Conservation (phyloP, 495 filamentous ascomycete species). For the Hypoxylon crocopeplum region DNA sequence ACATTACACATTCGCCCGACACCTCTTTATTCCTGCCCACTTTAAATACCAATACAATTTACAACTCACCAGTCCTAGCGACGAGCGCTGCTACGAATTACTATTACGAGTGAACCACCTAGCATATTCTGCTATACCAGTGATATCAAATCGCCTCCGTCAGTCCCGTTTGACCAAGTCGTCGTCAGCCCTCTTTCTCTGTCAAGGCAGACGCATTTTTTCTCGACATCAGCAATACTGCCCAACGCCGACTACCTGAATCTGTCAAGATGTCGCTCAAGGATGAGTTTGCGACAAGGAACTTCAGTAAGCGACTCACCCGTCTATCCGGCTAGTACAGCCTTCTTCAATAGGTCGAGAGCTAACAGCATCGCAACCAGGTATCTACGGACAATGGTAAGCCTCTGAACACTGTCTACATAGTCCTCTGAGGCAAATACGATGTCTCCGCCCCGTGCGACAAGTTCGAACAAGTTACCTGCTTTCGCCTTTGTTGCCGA, state of each 20-base stretch:
- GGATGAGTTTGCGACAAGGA: slow-evolving; percentile 89
- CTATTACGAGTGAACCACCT: slow-evolving; percentile 20
- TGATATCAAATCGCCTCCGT: slow-evolving; percentile 20
- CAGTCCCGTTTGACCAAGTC: slow-evolving; percentile 24
- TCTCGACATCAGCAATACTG: slow-evolving; percentile 14
- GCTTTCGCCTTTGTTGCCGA: not conserved
- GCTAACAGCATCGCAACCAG: slow-evolving; percentile 54
- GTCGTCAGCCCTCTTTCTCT: slow-evolving; percentile 21
- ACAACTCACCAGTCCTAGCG: not conserved
- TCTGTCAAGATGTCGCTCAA: slow-evolving; percentile 57
- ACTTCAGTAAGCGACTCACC: slow-evolving; percentile 82
- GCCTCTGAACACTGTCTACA: slow-evolving; percentile 38
- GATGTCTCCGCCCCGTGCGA: too few relatives aligned
- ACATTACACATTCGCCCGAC: slow-evolving; percentile 6
- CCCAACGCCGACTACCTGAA: not conserved
- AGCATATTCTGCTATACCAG: not conserved
- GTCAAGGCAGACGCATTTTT: not conserved
- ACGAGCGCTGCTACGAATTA: slow-evolving; percentile 7
- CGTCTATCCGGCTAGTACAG: not conserved
- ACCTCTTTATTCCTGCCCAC: not conserved
- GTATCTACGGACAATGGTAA: slow-evolving; percentile 99
- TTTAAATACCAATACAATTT: not conserved
- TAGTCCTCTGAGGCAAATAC: too few relatives aligned
- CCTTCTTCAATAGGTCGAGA: slow-evolving; percentile 6
- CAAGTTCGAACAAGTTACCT: not conserved